Evolutionary conservation across 75 land plant species (phyloP).

Genomic region (Sequoia sempervirens): DNA sequence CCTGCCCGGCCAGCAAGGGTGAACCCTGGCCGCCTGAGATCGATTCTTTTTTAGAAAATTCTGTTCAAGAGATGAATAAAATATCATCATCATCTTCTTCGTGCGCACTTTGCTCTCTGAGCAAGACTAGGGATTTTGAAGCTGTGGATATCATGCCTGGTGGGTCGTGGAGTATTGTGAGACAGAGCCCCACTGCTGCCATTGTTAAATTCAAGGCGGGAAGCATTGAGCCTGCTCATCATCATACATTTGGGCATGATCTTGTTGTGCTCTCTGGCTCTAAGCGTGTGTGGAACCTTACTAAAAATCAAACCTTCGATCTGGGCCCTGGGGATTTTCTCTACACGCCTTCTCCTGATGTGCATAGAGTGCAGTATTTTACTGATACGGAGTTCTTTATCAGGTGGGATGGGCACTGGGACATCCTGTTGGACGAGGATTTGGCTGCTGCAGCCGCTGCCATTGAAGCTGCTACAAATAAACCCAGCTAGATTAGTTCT

Average conservation of each 20-base stretch:
- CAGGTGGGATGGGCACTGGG: slow-evolving; percentile 92
- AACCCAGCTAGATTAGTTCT: neutral
- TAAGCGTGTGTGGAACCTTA: slow-evolving; percentile 88
- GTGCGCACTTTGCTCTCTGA: slow-evolving; percentile 65
- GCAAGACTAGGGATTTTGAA: slow-evolving; percentile 46
- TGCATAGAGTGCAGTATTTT: slow-evolving; percentile 82
- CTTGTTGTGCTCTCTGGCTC: slow-evolving; percentile 62
- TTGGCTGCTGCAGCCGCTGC: slow-evolving; percentile 47
- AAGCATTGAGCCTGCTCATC: slow-evolving; percentile 92
- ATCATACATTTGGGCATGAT: slow-evolving; percentile 91
- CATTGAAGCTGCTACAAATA: slow-evolving; percentile 8
- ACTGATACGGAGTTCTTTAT: slow-evolving; percentile 90
- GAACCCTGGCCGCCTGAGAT: slow-evolving; percentile 66
- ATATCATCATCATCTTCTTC: slow-evolving; percentile 26
- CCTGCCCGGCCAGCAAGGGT: slow-evolving; percentile 72
- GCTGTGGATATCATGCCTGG: slow-evolving; percentile 81
- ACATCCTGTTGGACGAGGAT: slow-evolving; percentile 83
- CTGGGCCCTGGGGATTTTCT: slow-evolving; percentile 78
- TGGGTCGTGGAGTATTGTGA: slow-evolving; percentile 73
- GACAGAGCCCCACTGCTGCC: slow-evolving; percentile 86
- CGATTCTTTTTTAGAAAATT: slow-evolving; percentile 47
- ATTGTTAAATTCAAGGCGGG: slow-evolving; percentile 81
- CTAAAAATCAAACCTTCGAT: slow-evolving; percentile 47
- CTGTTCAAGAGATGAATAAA: slow-evolving; percentile 55
- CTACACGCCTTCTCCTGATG: slow-evolving; percentile 85